phyloP scores from a whole-genome alignment of 1,284 basidiomycete genomes.

The Rhodotorula sp. region DNA sequence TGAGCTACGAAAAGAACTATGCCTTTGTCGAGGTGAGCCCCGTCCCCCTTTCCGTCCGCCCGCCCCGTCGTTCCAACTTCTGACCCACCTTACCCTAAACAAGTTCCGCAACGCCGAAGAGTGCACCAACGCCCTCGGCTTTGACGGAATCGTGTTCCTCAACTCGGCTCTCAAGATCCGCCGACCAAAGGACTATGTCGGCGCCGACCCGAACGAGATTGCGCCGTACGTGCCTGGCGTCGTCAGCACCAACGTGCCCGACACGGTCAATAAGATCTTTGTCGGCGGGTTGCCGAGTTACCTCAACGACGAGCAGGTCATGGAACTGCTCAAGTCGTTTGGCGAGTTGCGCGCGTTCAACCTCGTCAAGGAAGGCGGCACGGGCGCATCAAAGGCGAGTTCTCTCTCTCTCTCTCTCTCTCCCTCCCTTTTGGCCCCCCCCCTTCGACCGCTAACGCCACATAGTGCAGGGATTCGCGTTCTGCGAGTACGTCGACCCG shows the following conservation, averaged over 20 bases:
- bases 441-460: background rate
- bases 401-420: background rate
- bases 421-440: background rate
- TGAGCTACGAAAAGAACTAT: slow-evolving; percentile 97
- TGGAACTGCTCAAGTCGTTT: slow-evolving; percentile 94
- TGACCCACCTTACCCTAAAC: background rate
- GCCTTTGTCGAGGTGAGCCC: slow-evolving; percentile 84
- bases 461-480: slow-evolving; percentile 80
- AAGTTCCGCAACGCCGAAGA: slow-evolving; percentile 96
- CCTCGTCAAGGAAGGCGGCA: slow-evolving; percentile 88
- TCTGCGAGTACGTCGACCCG: slow-evolving; percentile 95
- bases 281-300: slow-evolving; percentile 94
- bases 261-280: slow-evolving; percentile 97
- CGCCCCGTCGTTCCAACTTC: background rate
- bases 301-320: slow-evolving; percentile 94
- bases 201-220: slow-evolving; percentile 58
- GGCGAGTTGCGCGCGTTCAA: slow-evolving; percentile 98
- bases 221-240: slow-evolving; percentile 84
- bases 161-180: slow-evolving; percentile 90
- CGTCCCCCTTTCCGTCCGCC: background rate
- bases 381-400: slow-evolving; percentile 78
- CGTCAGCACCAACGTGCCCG: slow-evolving; percentile 93
- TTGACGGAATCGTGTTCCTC: slow-evolving; percentile 94
- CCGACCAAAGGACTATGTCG: slow-evolving; percentile 90
- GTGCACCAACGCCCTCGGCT: slow-evolving; percentile 91